Conservation (phyloP, 352 stramenopile genomes). For the Phytophthora lateralis region DNA sequence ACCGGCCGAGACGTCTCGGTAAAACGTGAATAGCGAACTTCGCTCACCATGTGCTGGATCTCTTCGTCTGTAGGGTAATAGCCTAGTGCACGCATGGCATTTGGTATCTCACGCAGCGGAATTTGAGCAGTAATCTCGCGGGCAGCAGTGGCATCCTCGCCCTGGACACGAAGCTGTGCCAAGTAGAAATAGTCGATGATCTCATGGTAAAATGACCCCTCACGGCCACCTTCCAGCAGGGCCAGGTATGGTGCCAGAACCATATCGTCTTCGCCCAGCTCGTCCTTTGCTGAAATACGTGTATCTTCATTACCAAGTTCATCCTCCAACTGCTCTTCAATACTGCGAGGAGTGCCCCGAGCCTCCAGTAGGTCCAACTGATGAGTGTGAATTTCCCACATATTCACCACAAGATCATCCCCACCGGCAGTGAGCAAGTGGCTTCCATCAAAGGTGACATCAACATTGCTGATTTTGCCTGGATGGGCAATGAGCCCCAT, state of each 20-base stretch:
- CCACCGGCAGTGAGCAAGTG: constrained; percentile 90
- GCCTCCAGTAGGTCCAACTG: constrained; percentile 78
- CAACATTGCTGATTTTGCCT: constrained; percentile 84
- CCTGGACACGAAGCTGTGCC: constrained; percentile 90
- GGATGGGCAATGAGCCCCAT: constrained; percentile 94
- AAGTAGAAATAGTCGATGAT: constrained; percentile 97
- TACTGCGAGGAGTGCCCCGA: constrained; percentile 17
- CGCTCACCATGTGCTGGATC: constrained; percentile 89
- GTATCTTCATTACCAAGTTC: not conserved
- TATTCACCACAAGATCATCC: constrained; percentile 89
- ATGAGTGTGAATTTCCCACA: constrained; percentile 89
- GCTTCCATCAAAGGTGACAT: constrained; percentile 84
- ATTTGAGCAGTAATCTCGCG: constrained; percentile 78
- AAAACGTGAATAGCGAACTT: constrained; percentile 85
- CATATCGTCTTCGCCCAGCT: constrained; percentile 19
- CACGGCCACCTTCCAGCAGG: constrained; percentile 83
- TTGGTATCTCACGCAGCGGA: constrained; percentile 89
- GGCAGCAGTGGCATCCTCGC: constrained; percentile 82
- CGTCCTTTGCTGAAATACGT: not conserved
- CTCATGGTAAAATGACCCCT: constrained; percentile 89
- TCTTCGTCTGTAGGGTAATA: constrained; percentile 93
- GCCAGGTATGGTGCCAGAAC: constrained; percentile 79
- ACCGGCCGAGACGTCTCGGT: constrained; percentile 75
- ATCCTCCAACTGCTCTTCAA: constrained; percentile 8
- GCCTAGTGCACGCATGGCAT: constrained; percentile 92